These are phyloP conservation scores for Pythium scleroteichum DNA, from an alignment of 352 stramenopile genomes.

Conservation along the genomic window DNA sequence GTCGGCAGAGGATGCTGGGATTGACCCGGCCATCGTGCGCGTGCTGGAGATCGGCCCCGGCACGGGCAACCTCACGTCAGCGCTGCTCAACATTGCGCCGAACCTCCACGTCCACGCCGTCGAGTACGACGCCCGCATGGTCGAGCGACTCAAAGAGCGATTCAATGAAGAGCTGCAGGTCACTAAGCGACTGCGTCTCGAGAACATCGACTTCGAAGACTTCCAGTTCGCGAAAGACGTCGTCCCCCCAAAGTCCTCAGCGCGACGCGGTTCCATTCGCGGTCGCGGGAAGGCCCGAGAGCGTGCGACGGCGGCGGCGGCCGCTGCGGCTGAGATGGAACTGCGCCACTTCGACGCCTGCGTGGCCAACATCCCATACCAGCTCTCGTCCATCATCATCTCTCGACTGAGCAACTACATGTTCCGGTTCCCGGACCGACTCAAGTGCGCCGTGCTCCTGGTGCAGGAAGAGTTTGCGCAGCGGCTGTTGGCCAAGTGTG, in stretches of 20 bases:
- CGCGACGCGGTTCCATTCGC: constrained; percentile 14
- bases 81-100: constrained; percentile 49
- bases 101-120: constrained; percentile 62
- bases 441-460: constrained; percentile 71
- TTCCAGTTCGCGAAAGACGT: constrained; percentile 36
- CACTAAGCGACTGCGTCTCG: constrained; percentile 30
- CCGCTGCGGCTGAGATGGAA: constrained; percentile 12
- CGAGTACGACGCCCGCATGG: constrained; percentile 80
- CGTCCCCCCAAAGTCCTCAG: neutral
- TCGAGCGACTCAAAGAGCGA: constrained; percentile 61
- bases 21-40: constrained; percentile 25
- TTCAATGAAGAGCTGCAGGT: constrained; percentile 36
- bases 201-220: constrained; percentile 47
- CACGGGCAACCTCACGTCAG: constrained; percentile 86
- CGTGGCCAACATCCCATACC: constrained; percentile 88
- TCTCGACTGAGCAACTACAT: constrained; percentile 76
- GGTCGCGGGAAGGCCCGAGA: constrained; percentile 15
- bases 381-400: constrained; percentile 84
- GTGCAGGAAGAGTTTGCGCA: constrained; percentile 86
- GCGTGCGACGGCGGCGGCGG: constrained; percentile 10
- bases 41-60: constrained; percentile 85
- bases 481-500: constrained; percentile 66
- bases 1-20: neutral
- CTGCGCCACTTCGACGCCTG: constrained; percentile 58
- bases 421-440: constrained; percentile 48